phyloP scores from a whole-genome alignment of 352 stramenopile genomes.

The Plasmopara viticola region DNA sequence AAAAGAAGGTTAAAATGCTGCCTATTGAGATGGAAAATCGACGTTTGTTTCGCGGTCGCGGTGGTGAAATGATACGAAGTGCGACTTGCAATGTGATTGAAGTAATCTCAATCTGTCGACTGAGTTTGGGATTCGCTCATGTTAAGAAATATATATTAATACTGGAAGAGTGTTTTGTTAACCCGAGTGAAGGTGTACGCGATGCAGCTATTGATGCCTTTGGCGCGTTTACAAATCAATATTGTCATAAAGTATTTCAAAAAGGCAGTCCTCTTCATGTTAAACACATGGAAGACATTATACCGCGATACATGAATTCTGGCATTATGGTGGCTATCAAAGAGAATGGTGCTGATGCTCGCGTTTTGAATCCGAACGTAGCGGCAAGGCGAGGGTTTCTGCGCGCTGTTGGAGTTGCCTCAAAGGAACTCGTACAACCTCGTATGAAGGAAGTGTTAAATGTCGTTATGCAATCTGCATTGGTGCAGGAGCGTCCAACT shows the following conservation, averaged over 20 bases:
- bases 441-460: slow-evolving; percentile 42
- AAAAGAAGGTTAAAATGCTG: slow-evolving; percentile 63
- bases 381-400: slow-evolving; percentile 54
- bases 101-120: slow-evolving; percentile 58
- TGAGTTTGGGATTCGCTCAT: slow-evolving; percentile 49
- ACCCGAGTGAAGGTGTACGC: slow-evolving; percentile 92
- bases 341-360: slow-evolving; percentile 21
- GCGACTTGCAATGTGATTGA: slow-evolving; percentile 94
- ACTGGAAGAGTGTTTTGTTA: slow-evolving; percentile 90
- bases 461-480: slow-evolving; percentile 38
- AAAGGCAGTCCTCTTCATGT: slow-evolving; percentile 38
- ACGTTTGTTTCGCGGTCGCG: slow-evolving; percentile 92
- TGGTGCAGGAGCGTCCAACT: slow-evolving; percentile 35
- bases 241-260: slow-evolving; percentile 75
- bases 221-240: slow-evolving; percentile 74
- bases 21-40: slow-evolving; percentile 90
- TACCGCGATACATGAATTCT: slow-evolving; percentile 51
- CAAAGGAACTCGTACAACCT: slow-evolving; percentile 44
- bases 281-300: slow-evolving; percentile 40
- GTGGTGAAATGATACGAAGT: slow-evolving; percentile 92
- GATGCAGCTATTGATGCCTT: slow-evolving; percentile 84
- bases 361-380: slow-evolving; percentile 44
- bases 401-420: slow-evolving; percentile 46
- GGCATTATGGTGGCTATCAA: slow-evolving; percentile 35
- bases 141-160: slow-evolving; percentile 76